These are phyloP conservation scores for Metschnikowia matae DNA, from an alignment of 805 yeast species.

Conservation along the genomic window DNA sequence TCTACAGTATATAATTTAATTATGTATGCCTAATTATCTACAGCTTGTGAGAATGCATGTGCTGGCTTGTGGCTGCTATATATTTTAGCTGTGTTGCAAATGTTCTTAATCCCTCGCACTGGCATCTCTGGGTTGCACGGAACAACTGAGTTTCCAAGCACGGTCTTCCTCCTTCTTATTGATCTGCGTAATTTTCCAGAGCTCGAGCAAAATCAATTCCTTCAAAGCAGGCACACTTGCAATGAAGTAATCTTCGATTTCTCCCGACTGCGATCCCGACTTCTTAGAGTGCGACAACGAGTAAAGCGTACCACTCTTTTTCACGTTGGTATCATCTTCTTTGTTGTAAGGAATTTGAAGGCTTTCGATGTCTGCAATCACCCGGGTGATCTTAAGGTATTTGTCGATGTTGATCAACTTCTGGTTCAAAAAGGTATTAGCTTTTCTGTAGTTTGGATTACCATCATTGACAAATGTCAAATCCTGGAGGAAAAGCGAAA, in stretches of 20 bases:
- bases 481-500: conserved; percentile 72
- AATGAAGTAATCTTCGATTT: conserved; percentile 34
- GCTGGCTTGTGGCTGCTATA: background rate
- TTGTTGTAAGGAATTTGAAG: conserved; percentile 58
- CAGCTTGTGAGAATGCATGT: too few species aligned
- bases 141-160: conserved; percentile 68
- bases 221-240: conserved; percentile 44
- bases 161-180: conserved; percentile 61
- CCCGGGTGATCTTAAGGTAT: conserved; percentile 60
- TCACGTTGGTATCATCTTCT: conserved; percentile 11
- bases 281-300: conserved; percentile 15
- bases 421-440: conserved; percentile 52
- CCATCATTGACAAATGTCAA: conserved; percentile 79
- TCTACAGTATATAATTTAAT: too few species aligned
- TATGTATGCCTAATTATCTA: too few species aligned
- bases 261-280: conserved; percentile 5
- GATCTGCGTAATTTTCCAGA: conserved; percentile 65
- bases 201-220: conserved; percentile 60
- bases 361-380: conserved; percentile 62
- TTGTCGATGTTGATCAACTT: conserved; percentile 71
- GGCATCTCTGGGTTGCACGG: conserved; percentile 49
- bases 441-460: conserved; percentile 63
- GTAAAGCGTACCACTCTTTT: conserved; percentile 23
- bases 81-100: too few species aligned
- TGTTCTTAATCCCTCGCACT: background rate